phyloP scores from a whole-genome alignment of 306 rosid genomes.

The Sicyos baderoa region DNA sequence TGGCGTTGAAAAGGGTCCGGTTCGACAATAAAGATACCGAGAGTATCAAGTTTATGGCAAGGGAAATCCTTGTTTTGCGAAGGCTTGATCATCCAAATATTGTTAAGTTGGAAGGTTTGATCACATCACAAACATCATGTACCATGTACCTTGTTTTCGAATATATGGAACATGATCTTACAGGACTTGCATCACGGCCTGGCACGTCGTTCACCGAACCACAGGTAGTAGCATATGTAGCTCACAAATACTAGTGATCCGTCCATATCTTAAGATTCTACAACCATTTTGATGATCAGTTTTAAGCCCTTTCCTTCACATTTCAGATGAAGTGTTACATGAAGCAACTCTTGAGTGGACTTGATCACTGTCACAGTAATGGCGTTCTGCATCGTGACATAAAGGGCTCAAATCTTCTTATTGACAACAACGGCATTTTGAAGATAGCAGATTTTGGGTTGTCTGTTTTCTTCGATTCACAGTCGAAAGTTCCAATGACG shows the following conservation, averaged over 20 bases:
- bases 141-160: constrained; percentile 82
- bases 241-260: not conserved
- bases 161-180: constrained; percentile 95
- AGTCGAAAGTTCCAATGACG: constrained; percentile 53
- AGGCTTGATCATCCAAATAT: constrained; percentile 87
- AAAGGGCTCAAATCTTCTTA: constrained; percentile 93
- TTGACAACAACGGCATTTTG: constrained; percentile 68
- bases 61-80: constrained; percentile 82
- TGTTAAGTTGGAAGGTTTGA: constrained; percentile 85
- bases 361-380: constrained; percentile 76
- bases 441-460: constrained; percentile 96
- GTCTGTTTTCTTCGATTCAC: constrained; percentile 59
- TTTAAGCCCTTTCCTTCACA: constrained; percentile 3
- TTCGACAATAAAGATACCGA: constrained; percentile 75
- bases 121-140: constrained; percentile 62
- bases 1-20: constrained; percentile 82
- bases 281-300: not conserved
- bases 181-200: constrained; percentile 69
- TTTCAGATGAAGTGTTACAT: constrained; percentile 80
- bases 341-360: constrained; percentile 87
- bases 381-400: constrained; percentile 96
- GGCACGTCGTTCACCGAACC: constrained; percentile 68
- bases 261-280: not conserved
- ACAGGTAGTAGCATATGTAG: constrained; percentile 59
- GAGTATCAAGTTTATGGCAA: constrained; percentile 93